These are phyloP conservation scores for Aspergillus sp. DNA, from an alignment of 2,329 filamentous ascomycete genomes.

Conservation along the genomic window DNA sequence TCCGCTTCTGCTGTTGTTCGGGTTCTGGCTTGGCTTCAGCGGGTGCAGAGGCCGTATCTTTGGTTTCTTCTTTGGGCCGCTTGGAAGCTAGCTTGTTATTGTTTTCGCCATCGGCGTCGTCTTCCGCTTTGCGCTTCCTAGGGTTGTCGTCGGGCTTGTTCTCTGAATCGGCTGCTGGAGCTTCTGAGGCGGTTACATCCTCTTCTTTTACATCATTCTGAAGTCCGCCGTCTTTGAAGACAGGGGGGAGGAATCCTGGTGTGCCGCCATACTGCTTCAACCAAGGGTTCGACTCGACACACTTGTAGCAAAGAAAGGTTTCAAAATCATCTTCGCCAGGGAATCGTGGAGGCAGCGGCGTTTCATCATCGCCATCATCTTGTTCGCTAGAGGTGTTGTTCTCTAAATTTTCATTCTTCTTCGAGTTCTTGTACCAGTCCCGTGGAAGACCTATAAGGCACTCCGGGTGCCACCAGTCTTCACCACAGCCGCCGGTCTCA, in stretches of 20 bases:
- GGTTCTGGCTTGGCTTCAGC: constrained; percentile 13
- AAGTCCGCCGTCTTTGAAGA: constrained; percentile 52
- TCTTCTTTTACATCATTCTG: constrained; percentile 5
- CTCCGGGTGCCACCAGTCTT: constrained; percentile 97
- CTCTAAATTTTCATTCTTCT: constrained; percentile 24
- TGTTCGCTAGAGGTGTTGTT: constrained; percentile 16
- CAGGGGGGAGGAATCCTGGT: constrained; percentile 73
- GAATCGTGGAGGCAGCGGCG: constrained; percentile 79
- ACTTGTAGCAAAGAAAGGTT: constrained; percentile 90
- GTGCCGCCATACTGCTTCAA: constrained; percentile 83
- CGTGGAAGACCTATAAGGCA: constrained; percentile 81
- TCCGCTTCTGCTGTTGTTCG: constrained; percentile 44
- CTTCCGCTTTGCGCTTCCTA: constrained; percentile 67
- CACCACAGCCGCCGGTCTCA: constrained; percentile 84
- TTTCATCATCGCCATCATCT: constrained; percentile 52
- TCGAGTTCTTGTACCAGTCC: constrained; percentile 54
- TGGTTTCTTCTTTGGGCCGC: constrained; percentile 49
- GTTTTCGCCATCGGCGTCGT: constrained; percentile 43
- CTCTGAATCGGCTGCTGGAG: neutral
- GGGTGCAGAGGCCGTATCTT: constrained; percentile 12
- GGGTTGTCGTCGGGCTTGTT: constrained; percentile 27
- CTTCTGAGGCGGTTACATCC: neutral
- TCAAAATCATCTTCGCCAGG: constrained; percentile 88
- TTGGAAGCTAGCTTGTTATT: constrained; percentile 32
- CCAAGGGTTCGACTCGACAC: constrained; percentile 84